phyloP scores from a whole-genome alignment of 1,284 basidiomycete genomes.

The Athelia sp. region DNA sequence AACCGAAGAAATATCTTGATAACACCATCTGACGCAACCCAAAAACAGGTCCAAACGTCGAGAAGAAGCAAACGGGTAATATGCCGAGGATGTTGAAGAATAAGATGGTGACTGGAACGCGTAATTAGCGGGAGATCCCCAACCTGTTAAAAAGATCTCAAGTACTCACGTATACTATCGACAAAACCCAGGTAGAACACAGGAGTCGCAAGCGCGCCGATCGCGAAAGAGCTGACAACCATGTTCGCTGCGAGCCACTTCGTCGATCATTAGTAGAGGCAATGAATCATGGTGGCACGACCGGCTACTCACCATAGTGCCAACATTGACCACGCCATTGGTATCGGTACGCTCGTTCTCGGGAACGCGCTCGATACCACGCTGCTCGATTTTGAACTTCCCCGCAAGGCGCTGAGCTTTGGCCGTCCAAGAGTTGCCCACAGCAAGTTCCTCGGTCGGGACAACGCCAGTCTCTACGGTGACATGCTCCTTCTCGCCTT shows the following conservation, averaged over 20 bases:
- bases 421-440: not conserved
- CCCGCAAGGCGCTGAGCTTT: not conserved
- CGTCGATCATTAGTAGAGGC: not conserved
- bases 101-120: conserved; percentile 24
- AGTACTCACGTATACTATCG: conserved; percentile 22
- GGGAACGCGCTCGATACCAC: conserved; percentile 23
- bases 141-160: no score
- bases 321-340: conserved; percentile 8
- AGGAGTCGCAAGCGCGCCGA: conserved; percentile 27
- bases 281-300: not conserved
- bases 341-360: conserved; percentile 17
- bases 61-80: conserved; percentile 27
- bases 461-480: not conserved
- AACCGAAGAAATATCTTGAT: conserved; percentile 27
- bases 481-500: not conserved
- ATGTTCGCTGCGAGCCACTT: conserved; percentile 26
- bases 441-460: not conserved
- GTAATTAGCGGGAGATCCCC: no score
- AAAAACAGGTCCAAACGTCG: conserved; percentile 27
- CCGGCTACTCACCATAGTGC: not conserved
- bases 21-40: conserved; percentile 32
- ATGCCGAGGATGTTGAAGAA: conserved; percentile 33
- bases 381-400: conserved; percentile 14
- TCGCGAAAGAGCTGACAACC: conserved; percentile 21
- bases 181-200: conserved; percentile 23